phyloP scores from a whole-genome alignment of 2,329 filamentous ascomycete genomes.

The Didymella lethalis region DNA sequence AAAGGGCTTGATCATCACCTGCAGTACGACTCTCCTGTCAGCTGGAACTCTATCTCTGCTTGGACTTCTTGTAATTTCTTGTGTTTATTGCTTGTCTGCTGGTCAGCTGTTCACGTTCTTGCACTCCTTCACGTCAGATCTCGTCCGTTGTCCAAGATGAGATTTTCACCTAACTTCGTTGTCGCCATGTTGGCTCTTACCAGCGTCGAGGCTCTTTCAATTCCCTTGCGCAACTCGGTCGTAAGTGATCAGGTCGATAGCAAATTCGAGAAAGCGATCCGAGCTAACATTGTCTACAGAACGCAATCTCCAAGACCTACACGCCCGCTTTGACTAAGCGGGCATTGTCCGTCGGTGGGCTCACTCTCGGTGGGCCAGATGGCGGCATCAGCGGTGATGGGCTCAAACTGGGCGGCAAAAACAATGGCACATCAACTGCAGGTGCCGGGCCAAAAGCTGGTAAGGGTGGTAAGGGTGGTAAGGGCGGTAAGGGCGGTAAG shows the following conservation, averaged over 20 bases:
- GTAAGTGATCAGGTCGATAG: slow-evolving; percentile 27
- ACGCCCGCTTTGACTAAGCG: not conserved
- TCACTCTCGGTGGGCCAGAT: slow-evolving; percentile 42
- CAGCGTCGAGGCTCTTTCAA: slow-evolving; percentile 32
- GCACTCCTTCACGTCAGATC: slow-evolving; percentile 1
- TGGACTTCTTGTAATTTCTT: slow-evolving; percentile 19
- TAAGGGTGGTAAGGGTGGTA: slow-evolving; percentile 1
- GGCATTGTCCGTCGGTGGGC: slow-evolving; percentile 37
- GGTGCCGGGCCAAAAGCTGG: slow-evolving; percentile 7
- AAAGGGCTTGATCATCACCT: slow-evolving; percentile 7
- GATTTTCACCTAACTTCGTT: slow-evolving; percentile 26
- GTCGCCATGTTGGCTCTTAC: slow-evolving; percentile 34
- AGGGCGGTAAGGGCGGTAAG: not conserved
- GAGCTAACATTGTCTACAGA: slow-evolving; percentile 1
- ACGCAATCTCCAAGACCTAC: slow-evolving; percentile 17
- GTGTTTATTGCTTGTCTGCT: slow-evolving; percentile 21
- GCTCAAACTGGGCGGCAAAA: slow-evolving; percentile 33
- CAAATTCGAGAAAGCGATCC: not conserved
- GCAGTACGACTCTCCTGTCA: slow-evolving; percentile 17
- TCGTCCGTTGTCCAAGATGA: slow-evolving; percentile 31
- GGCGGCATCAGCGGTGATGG: slow-evolving; percentile 40
- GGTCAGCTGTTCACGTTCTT: slow-evolving; percentile 10
- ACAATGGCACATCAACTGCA: slow-evolving; percentile 19
- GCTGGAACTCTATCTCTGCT: slow-evolving; percentile 19
- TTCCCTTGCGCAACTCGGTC: slow-evolving; percentile 28